phyloP scores from a whole-genome alignment of 164 flowering plant genomes.

The Kingdonia uniflora region DNA sequence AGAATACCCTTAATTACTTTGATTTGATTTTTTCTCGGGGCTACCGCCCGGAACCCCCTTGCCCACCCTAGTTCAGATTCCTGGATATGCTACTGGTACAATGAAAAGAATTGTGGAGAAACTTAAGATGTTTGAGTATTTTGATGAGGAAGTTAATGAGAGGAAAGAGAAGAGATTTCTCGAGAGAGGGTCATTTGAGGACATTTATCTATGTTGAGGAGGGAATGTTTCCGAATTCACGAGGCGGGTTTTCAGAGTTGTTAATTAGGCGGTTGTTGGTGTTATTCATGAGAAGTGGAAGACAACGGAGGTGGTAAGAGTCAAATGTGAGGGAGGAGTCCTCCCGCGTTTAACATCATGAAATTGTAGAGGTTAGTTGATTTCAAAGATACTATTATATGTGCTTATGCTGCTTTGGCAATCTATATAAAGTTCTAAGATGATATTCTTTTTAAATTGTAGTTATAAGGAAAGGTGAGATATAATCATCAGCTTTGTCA shows the following conservation, averaged over 20 bases:
- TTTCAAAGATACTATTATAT: too few relatives aligned
- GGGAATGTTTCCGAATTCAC: conserved; percentile 63
- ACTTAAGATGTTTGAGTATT: conserved; percentile 64
- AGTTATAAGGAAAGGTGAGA: too few relatives aligned
- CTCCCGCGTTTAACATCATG: conserved; percentile 86
- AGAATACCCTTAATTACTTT: too few relatives aligned
- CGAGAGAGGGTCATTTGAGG: conserved; percentile 78
- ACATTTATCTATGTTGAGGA: conserved; percentile 79
- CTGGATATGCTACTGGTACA: conserved; percentile 55
- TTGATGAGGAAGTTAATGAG: conserved; percentile 35
- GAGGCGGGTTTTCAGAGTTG: conserved; percentile 77
- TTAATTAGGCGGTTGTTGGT: conserved; percentile 69
- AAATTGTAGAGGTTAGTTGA: conserved; percentile 69
- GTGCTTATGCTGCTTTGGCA: too few relatives aligned
- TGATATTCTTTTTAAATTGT: too few relatives aligned
- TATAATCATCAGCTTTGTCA: too few relatives aligned
- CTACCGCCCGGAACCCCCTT: too few relatives aligned
- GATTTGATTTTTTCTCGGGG: too few relatives aligned
- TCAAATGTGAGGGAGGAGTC: conserved; percentile 74
- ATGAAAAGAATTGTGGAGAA: conserved; percentile 87
- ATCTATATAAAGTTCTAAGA: too few relatives aligned
- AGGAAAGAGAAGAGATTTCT: conserved; percentile 32
- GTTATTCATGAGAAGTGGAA: conserved; percentile 79
- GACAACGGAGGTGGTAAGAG: conserved; percentile 57
- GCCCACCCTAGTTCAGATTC: too few relatives aligned